Percentiles rank a stretch among this genome's conserved stretches.
phyloP scores from a whole-genome alignment of 768 basidiomycete species.

The Amanita phalloides region DNA sequence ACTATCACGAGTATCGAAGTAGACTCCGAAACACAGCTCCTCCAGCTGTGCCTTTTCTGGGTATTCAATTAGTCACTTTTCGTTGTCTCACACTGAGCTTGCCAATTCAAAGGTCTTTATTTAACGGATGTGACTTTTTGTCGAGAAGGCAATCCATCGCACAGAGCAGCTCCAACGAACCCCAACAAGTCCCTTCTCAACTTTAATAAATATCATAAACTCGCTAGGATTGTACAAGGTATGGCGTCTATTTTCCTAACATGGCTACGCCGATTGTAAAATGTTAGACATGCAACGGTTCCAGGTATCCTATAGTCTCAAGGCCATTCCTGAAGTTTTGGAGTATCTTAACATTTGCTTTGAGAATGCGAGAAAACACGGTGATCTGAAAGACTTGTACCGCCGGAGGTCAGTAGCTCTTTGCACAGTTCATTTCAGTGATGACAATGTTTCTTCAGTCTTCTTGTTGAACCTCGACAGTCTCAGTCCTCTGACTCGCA shows the following conservation, averaged over 20 bases:
- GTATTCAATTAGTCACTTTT: conserved; percentile 24
- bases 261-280: not conserved
- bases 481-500: conserved; percentile 48
- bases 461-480: conserved; percentile 77
- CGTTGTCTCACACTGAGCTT: not conserved
- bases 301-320: conserved; percentile 78
- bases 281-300: conserved; percentile 84
- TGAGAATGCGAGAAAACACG: conserved; percentile 62
- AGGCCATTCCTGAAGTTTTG: conserved; percentile 85
- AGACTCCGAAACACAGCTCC: conserved; percentile 81
- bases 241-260: conserved; percentile 6
- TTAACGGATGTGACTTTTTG: conserved; percentile 93
- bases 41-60: conserved; percentile 93
- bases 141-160: conserved; percentile 85
- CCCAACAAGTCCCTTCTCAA: conserved; percentile 79
- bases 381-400: conserved; percentile 80
- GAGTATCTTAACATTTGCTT: conserved; percentile 65
- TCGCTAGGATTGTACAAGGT: conserved; percentile 80
- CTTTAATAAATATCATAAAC: conserved; percentile 93
- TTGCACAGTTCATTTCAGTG: not conserved
- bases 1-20: conserved; percentile 86
- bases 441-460: conserved; percentile 26
- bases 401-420: conserved; percentile 57
- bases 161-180: conserved; percentile 68
- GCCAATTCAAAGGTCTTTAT: conserved; percentile 50